Percentiles rank a stretch among this genome's conserved stretches.
Evolutionary conservation across 352 stramenopile species (phyloP).

Genomic region (Pythium sp.): DNA sequence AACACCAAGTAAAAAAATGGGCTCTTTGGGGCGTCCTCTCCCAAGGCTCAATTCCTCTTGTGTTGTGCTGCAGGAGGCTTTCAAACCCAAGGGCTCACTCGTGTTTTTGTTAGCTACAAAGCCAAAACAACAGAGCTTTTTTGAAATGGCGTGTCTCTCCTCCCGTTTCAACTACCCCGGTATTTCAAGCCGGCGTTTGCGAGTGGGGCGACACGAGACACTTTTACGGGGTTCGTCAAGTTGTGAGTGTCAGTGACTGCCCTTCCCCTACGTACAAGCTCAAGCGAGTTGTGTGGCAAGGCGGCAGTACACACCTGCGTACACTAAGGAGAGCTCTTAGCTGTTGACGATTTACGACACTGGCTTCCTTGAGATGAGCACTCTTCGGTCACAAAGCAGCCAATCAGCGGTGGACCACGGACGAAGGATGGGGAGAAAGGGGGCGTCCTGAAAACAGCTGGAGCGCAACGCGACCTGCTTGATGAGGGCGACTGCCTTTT

Average conservation of each 20-base stretch:
- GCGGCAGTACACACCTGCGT: slow-evolving; percentile 5
- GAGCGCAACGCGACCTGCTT: neutral
- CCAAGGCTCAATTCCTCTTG: neutral
- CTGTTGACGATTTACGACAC: slow-evolving; percentile 10
- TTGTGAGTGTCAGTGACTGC: neutral
- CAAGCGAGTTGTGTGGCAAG: neutral
- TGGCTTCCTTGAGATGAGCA: slow-evolving; percentile 4
- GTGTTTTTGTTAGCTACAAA: no score
- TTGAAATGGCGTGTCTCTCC: neutral
- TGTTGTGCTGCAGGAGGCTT: no score
- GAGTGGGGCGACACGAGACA: slow-evolving; percentile 1
- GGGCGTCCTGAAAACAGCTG: neutral
- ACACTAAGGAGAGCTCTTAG: slow-evolving; percentile 1
- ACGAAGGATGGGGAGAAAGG: neutral
- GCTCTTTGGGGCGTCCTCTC: neutral
- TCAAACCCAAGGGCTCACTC: no score
- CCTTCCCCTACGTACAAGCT: slow-evolving; percentile 3
- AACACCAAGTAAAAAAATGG: neutral
- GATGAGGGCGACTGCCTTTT: neutral
- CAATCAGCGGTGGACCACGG: neutral
- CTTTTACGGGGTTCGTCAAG: slow-evolving; percentile 5
- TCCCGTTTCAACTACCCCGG: neutral
- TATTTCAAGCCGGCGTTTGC: neutral
- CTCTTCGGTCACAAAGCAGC: neutral
- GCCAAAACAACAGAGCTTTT: neutral